Evolutionary conservation across 768 basidiomycete species (phyloP), one percentile per base, ranked within the genome.

Genomic region (Russula vinacea): DNA sequence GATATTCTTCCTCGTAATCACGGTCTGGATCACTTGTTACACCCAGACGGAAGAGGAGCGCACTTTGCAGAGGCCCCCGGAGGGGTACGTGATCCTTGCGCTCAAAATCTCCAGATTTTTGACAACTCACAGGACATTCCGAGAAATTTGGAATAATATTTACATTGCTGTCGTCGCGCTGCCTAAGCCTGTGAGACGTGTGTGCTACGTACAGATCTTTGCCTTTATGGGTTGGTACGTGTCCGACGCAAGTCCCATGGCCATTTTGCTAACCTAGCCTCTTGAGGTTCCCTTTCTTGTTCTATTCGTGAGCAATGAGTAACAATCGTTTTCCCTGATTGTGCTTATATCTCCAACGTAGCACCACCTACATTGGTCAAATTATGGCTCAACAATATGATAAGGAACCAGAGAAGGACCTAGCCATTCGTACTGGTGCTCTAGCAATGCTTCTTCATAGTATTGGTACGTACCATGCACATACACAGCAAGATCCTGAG

Each of bases 171-270:
- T 92, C 11, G 71, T 83, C 49, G 86, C 85, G 54, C 82, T 98
- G 51, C 95, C 95, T 0, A 85, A 83, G 67, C 88, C 93, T 14
- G 87, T 98, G 50, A 84, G 86, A 56, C 83, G 91, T 32, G 95
- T 98, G 13, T 98, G 95, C 73, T 86, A 88, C 71, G 94, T 97
- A 3, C 95, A 98, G 71, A 75, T 98, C 19, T 95, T 92, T 72
- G 94, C 95, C 2, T 98, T 96, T 73, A 96, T 96, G 92, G 94
- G 92, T 68, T 98, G 95, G 92, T 89, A 69, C 33, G 84, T 76
- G 14, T 50, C 14, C 14, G 51, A 54, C 19, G 32, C 42, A 24
- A 16, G 47, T 54, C 50, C 26, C 11, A 33, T 29, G 24, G 7
- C 13, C 37, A 7, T 19, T 37, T 54, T 61, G 47, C 45, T 70